Evolutionary conservation across 352 stramenopile species (phyloP), one percentile per base, ranked within the genome.

Genomic region (Achlya hypogyna): DNA sequence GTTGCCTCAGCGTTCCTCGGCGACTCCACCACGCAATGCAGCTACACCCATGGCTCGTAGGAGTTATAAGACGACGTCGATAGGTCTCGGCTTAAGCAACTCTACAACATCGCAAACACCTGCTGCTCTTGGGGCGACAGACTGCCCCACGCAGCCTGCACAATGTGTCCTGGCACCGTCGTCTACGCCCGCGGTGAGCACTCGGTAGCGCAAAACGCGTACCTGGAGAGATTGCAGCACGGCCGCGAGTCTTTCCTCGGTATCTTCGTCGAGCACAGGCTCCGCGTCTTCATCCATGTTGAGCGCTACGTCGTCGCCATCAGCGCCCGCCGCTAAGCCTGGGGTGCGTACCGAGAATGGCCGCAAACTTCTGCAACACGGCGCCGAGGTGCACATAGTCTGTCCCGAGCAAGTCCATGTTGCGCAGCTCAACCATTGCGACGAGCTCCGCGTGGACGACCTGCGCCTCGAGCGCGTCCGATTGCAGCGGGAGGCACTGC

Each of bases 401-500:
- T 20, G 74, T 74, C 32, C 82, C 84, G n/a, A 91, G 72, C 31
- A 94, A 60, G 56, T 87, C 73, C 34, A 72, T 59, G 70, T 91
- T 84, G 59, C 78, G 78, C 18, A 66, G 68, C 42, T 74, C 78
- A 32, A 94, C 75, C 27, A 90, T 76, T 35, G 74, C 60, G 65
- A 94, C 78, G 31, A 94, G 76, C 29, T 82, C 82, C 40, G 74
- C 79, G 66, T 94, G 85, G 40, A 94, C 74, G 9, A 91, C 84
- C 14, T 78, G 82, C 3, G 85, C 85, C 65, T 94, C 85, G 32
- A 94, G 72, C 22, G 84, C 81, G 60, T 94, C 85, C 32, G 80
- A 91, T 56, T 74, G 79, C 53, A 94, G 73, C 66, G 85, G 85
- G 58, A 94, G 72, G 79, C 85, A 94, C 72, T 77, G 78, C 69